phyloP scores from a whole-genome alignment of 441 rosid genomes.

The Pelargonium cotyledonis region DNA sequence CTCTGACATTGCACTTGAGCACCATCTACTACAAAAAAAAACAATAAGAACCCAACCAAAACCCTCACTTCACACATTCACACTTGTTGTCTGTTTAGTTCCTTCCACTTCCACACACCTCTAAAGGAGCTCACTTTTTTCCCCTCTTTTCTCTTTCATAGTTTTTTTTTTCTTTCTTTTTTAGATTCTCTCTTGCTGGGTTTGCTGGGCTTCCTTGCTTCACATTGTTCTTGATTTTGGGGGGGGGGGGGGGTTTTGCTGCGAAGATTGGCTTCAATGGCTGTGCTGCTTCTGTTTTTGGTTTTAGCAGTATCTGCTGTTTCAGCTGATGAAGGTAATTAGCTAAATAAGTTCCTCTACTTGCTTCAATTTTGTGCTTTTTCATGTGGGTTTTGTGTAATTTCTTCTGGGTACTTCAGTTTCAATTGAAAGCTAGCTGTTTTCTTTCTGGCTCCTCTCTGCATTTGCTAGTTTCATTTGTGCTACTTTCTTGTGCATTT shows the following conservation, averaged over 20 bases:
- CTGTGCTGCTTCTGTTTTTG: slow-evolving; percentile 4
- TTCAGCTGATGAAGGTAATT: slow-evolving; percentile 6
- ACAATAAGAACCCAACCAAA: neutral
- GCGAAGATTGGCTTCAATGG: neutral
- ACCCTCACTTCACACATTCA: neutral
- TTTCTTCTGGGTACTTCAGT: neutral
- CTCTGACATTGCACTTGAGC: slow-evolving; percentile 7
- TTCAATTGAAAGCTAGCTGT: neutral
- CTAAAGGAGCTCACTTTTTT: slow-evolving; percentile 1
- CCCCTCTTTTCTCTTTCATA: neutral
- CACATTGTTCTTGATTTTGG: too few species aligned
- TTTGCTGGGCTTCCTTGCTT: neutral
- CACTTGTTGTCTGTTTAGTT: neutral
- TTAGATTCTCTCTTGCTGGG: too few species aligned
- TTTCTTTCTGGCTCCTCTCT: neutral
- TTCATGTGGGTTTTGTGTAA: neutral
- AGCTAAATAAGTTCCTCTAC: neutral
- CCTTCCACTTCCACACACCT: slow-evolving; percentile 3
- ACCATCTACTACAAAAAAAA: neutral
- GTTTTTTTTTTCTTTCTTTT: neutral
- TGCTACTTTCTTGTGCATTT: neutral
- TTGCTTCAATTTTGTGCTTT: neutral
- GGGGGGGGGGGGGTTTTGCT: too few species aligned
- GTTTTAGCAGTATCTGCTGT: neutral
- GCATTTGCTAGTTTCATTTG: neutral